Conservation (phyloP, 2,329 filamentous ascomycete genomes). For the Aspergillus sp. region DNA sequence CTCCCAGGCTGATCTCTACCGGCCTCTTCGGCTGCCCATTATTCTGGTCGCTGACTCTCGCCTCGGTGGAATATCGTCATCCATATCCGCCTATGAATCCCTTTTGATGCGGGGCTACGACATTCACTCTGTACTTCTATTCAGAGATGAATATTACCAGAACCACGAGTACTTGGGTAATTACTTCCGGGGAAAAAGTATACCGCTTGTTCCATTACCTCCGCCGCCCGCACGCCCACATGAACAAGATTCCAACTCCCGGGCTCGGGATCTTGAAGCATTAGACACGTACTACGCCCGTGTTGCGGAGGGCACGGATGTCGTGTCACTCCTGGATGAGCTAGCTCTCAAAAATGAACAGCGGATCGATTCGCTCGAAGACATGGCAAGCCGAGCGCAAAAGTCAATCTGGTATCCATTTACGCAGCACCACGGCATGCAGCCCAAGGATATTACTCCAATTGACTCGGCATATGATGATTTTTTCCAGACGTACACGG, state of each 20-base stretch:
- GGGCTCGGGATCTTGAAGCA: constrained; percentile 51
- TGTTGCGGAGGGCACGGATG: constrained; percentile 38
- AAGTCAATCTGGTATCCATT: constrained; percentile 81
- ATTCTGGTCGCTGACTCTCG: constrained; percentile 73
- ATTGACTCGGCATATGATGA: constrained; percentile 82
- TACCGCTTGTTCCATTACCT: constrained; percentile 58
- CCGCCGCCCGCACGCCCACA: constrained; percentile 55
- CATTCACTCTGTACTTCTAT: constrained; percentile 68
- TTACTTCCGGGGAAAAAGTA: constrained; percentile 63
- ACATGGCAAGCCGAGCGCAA: constrained; percentile 62
- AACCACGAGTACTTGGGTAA: constrained; percentile 67
- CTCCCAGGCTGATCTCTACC: constrained; percentile 75
- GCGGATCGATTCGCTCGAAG: constrained; percentile 60
- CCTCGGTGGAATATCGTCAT: constrained; percentile 76
- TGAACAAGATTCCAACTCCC: constrained; percentile 28
- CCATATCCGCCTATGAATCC: constrained; percentile 78
- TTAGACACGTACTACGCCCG: constrained; percentile 66
- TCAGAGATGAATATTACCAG: constrained; percentile 63
- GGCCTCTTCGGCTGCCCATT: constrained; percentile 70
- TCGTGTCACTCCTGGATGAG: constrained; percentile 50
- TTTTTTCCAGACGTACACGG: constrained; percentile 66
- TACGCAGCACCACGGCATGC: constrained; percentile 71
- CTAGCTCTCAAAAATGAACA: constrained; percentile 56
- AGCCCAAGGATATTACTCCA: constrained; percentile 62
- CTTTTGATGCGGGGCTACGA: constrained; percentile 77